Evolutionary conservation across 257 asterid species (phyloP).

Genomic region (Primulina eburnea): DNA sequence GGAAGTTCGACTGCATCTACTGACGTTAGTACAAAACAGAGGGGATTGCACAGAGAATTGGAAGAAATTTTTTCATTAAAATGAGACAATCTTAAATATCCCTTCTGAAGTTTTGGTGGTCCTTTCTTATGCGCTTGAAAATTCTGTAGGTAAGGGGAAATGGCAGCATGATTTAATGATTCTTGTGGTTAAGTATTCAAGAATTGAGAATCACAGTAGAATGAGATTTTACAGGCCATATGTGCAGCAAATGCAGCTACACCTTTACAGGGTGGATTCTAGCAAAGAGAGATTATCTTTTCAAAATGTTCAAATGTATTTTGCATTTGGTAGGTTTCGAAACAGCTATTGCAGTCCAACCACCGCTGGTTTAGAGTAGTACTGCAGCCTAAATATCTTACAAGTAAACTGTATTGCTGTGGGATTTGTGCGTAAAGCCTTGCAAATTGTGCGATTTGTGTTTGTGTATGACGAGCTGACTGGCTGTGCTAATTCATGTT

Average conservation of each 20-base stretch:
- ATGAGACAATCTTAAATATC: constrained; percentile 21
- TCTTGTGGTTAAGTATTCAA: neutral
- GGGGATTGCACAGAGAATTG: constrained; percentile 65
- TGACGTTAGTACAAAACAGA: constrained; percentile 59
- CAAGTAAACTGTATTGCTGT: too few species aligned
- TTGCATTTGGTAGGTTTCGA: too few species aligned
- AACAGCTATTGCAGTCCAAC: neutral
- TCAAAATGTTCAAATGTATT: too few species aligned
- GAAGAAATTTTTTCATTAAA: constrained; percentile 86
- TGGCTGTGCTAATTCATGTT: too few species aligned
- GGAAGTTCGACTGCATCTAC: constrained; percentile 71
- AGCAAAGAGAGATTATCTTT: too few species aligned
- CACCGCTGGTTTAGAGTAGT: neutral
- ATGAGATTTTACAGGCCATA: constrained; percentile 9
- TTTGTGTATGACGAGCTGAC: too few species aligned
- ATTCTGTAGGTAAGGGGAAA: neutral
- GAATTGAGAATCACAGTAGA: neutral
- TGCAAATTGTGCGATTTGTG: too few species aligned
- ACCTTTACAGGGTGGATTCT: too few species aligned
- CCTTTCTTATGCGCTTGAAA: neutral
- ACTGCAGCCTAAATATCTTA: too few species aligned
- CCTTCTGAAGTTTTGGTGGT: neutral
- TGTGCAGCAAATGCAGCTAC: constrained; percentile 18
- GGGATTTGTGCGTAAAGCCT: too few species aligned
- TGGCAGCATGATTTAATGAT: neutral